phyloP scores from a whole-genome alignment of 345 rosid species.

The Acer negundo region DNA sequence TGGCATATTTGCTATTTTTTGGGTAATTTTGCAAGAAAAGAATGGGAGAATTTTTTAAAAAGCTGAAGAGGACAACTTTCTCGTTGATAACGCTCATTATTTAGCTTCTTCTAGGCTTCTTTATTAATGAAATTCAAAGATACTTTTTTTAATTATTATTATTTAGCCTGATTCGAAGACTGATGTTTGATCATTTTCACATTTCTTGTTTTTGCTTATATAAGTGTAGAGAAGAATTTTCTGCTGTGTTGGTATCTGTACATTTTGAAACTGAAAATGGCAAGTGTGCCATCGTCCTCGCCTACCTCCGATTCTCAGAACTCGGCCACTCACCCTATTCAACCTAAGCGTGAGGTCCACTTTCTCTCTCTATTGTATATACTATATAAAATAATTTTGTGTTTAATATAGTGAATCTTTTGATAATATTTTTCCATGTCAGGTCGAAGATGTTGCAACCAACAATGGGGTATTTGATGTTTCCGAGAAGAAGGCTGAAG shows the following conservation, averaged over 20 bases:
- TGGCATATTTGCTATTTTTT: background rate
- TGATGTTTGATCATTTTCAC: background rate
- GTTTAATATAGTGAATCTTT: background rate
- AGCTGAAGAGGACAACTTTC: too few species aligned
- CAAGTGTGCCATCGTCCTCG: background rate
- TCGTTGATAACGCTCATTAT: too few species aligned
- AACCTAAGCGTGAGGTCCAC: conserved; percentile 7
- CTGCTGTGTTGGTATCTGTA: background rate
- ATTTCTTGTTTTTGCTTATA: background rate
- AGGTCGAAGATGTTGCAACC: conserved; percentile 11
- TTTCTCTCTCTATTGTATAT: background rate
- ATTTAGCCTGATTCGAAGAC: background rate
- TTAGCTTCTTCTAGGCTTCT: too few species aligned
- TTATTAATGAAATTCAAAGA: too few species aligned
- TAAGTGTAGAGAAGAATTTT: background rate
- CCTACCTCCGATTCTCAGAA: conserved; percentile 9
- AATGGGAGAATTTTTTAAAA: background rate
- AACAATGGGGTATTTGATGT: conserved; percentile 20
- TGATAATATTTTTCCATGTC: background rate
- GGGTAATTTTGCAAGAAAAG: background rate
- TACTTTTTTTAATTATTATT: too few species aligned
- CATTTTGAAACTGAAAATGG: conserved; percentile 11
- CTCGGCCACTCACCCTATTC: conserved; percentile 19
- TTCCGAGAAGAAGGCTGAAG: conserved; percentile 29
- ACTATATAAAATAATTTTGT: background rate